Evolutionary conservation across 768 basidiomycete species (phyloP), one percentile per base, ranked within the genome.

Genomic region (Leucosporidium scottii): DNA sequence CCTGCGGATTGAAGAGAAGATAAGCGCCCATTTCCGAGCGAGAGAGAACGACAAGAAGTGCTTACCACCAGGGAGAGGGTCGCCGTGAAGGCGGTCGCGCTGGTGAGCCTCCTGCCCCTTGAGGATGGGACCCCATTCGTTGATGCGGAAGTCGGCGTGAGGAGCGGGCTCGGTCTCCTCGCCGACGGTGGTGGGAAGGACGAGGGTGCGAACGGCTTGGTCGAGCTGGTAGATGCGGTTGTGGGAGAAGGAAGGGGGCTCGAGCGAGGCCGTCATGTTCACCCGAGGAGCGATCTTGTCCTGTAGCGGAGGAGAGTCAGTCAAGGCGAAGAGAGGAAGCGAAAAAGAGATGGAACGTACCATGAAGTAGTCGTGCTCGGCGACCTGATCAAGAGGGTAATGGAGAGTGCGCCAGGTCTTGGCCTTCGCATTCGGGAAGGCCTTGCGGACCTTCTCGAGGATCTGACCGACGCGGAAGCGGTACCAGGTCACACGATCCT

Each of bases 331-430:
- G 31, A 18, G 27, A 28, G 31, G 18, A 31, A 30, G 30, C 21
- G n/a, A 20, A 23, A 48, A 23, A 23, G 12, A 21, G 44, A 23
- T 4, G 20, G 21, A 47, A 4, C 74, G 58, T 21, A 75, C 74
- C 66, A 73, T 68, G 62, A 73, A 75, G 66, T 75, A 75, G 59
- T 74, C 71, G 20, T 65, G 60, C 47, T 75, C 75, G n/a, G 71
- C 64, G 20, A 65, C 66, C 48, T 73, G 72, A 39, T 73, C 73
- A 1, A 59, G 59, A 31, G 75, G 73, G 63, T 65, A 68, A 27
- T 73, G 72, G 18, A 68, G 21, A 15, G 64, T 65, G 18, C 75
- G 51, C 72, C 70, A 74, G 13, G 67, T 64, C 34, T 66, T 68
- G 9, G 67, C 61, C 55, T 71, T 71, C 23, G 73, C 71, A 0